A percentile compares a stretch with the other conserved stretches of the same genome.
These are phyloP conservation scores for Claviceps capensis DNA, from an alignment of 2,329 filamentous ascomycete species.

Conservation along the genomic window DNA sequence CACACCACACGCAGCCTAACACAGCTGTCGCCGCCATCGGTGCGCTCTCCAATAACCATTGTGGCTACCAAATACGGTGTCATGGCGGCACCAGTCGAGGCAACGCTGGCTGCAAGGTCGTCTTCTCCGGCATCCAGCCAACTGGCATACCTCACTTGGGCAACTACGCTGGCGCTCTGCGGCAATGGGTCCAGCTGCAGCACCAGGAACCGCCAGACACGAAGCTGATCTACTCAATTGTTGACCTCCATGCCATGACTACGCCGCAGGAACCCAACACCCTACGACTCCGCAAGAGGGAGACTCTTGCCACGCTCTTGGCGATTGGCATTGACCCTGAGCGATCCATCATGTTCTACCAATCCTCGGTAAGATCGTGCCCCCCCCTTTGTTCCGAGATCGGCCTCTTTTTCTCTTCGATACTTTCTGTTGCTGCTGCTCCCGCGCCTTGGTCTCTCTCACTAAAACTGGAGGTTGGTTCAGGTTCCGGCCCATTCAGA, in stretches of 20 bases:
- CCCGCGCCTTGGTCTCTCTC: not conserved
- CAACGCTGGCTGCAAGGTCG: constrained; percentile 25
- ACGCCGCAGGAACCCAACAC: constrained; percentile 49
- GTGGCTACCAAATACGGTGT: not conserved
- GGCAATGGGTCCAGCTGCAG: constrained; percentile 75
- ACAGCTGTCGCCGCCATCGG: not conserved
- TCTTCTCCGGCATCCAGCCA: constrained; percentile 96
- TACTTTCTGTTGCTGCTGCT: not conserved
- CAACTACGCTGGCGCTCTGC: constrained; percentile 85
- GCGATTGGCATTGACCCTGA: constrained; percentile 73
- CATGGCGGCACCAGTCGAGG: not conserved
- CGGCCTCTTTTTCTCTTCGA: not conserved
- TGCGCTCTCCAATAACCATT: not conserved
- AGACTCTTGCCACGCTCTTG: constrained; percentile 67
- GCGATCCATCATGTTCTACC: constrained; percentile 69
- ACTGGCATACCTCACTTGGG: constrained; percentile 89
- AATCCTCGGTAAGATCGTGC: constrained; percentile 51
- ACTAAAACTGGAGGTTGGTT: not conserved
- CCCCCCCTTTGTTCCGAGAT: not conserved
- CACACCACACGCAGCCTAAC: not conserved
- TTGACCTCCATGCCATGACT: constrained; percentile 90
- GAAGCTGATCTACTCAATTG: constrained; percentile 70
- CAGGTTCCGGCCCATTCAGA: constrained; percentile 70
- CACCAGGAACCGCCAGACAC: constrained; percentile 38
- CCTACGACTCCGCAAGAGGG: constrained; percentile 51